phyloP scores from a whole-genome alignment of 371 early-diverging fungal genomes.

The Mortierella sp. region DNA sequence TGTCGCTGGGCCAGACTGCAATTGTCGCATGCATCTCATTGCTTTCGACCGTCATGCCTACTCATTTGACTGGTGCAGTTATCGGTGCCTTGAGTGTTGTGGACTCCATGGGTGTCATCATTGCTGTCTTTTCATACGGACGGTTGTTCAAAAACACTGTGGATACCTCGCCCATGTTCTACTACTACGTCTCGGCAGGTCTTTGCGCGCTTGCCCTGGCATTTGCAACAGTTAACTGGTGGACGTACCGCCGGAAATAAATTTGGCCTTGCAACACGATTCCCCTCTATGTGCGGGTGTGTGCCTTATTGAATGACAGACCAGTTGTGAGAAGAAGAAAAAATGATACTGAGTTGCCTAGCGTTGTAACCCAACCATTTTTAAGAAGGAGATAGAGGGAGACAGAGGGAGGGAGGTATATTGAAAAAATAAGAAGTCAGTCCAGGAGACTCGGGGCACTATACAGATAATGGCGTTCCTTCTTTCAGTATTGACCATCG shows the following conservation, averaged over 20 bases:
- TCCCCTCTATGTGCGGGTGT: no score
- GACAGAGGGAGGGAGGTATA: no score
- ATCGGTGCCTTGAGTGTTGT: neutral
- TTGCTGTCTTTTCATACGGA: neutral
- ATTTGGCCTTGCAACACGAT: neutral
- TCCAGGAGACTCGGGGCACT: no score
- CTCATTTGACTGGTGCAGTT: neutral
- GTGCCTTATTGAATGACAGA: no score
- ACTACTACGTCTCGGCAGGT: neutral
- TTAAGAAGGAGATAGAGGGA: no score
- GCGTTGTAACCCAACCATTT: no score
- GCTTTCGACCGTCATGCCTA: conserved; percentile 3
- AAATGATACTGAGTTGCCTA: no score
- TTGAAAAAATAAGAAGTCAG: no score
- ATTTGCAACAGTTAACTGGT: neutral
- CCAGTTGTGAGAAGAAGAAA: no score
- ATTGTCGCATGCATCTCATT: neutral
- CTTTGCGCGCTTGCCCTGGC: neutral
- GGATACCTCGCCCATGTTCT: neutral
- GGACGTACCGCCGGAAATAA: neutral
- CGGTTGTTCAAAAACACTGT: neutral
- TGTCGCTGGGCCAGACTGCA: neutral
- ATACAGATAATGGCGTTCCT: no score
- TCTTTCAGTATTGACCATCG: no score
- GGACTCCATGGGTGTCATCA: neutral